A percentile compares a stretch with the other conserved stretches of the same genome.
phyloP scores from a whole-genome alignment of 306 rosid species.

The Chamaecrista fasciculata region DNA sequence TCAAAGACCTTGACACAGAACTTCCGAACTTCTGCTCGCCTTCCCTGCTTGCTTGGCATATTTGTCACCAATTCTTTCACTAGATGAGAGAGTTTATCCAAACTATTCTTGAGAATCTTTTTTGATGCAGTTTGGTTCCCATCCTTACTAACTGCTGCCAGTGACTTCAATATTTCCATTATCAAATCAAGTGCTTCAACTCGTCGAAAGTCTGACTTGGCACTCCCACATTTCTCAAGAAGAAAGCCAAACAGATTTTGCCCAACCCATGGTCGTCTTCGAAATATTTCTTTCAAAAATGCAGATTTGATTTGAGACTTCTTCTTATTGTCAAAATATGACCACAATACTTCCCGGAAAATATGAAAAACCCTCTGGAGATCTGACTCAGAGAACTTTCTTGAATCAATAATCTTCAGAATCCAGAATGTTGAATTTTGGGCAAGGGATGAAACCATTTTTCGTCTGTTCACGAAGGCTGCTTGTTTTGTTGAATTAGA shows the following conservation, averaged over 20 bases:
- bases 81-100: conserved; percentile 48
- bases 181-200: conserved; percentile 79
- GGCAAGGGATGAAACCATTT: conserved; percentile 68
- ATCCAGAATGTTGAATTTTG: conserved; percentile 85
- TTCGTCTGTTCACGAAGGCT: conserved; percentile 60
- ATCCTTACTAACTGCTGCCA: conserved; percentile 34
- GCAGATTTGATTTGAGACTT: conserved; percentile 79
- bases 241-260: conserved; percentile 58
- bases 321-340: conserved; percentile 66
- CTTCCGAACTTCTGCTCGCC: conserved; percentile 60
- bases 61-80: conserved; percentile 63
- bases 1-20: conserved; percentile 59
- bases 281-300: conserved; percentile 71
- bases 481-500: conserved; percentile 57
- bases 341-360: conserved; percentile 50
- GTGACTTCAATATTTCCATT: conserved; percentile 56
- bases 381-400: conserved; percentile 50
- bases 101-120: conserved; percentile 47
- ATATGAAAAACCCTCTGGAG: conserved; percentile 56
- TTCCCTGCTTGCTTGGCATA: conserved; percentile 64
- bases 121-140: conserved; percentile 41
- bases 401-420: conserved; percentile 70
- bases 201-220: conserved; percentile 75
- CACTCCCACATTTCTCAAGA: conserved; percentile 61
- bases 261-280: conserved; percentile 81